phyloP scores from a whole-genome alignment of 768 basidiomycete genomes.

The Psilocybe cubensis region DNA sequence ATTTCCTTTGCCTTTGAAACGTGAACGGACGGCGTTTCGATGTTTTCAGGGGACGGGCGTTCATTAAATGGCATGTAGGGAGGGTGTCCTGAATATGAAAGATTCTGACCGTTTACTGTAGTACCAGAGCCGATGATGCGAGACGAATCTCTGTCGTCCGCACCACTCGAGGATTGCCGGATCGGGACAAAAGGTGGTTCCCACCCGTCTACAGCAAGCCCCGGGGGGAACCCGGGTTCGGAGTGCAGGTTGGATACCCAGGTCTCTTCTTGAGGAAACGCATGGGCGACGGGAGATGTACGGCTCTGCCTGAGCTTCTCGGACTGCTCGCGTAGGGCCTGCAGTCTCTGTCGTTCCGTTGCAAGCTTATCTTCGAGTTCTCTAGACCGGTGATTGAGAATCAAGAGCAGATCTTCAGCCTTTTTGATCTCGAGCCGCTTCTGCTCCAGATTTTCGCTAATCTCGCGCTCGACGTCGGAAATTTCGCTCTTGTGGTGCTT shows the following conservation, averaged over 20 bases:
- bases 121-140: neutral
- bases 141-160: neutral
- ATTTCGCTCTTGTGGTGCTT: constrained; percentile 45
- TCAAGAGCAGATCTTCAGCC: constrained; percentile 69
- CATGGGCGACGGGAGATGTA: constrained; percentile 27
- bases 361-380: constrained; percentile 76
- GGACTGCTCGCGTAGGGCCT: constrained; percentile 58
- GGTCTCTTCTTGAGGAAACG: constrained; percentile 9
- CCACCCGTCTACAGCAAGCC: constrained; percentile 12
- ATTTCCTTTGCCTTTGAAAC: constrained; percentile 10
- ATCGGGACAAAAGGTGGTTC: neutral
- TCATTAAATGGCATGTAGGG: constrained; percentile 9
- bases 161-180: neutral
- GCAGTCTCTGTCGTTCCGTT: constrained; percentile 63
- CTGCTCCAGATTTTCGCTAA: constrained; percentile 52
- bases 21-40: constrained; percentile 1
- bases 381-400: constrained; percentile 65
- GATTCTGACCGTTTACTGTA: neutral
- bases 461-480: constrained; percentile 57
- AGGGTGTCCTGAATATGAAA: neutral
- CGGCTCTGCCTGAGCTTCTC: constrained; percentile 51
- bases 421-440: constrained; percentile 63
- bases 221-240: constrained; percentile 4
- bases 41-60: neutral
- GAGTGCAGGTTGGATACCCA: constrained; percentile 11